These are phyloP conservation scores for Colletotrichum sp. DNA, from an alignment of 2,329 filamentous ascomycete genomes.

Conservation along the genomic window DNA sequence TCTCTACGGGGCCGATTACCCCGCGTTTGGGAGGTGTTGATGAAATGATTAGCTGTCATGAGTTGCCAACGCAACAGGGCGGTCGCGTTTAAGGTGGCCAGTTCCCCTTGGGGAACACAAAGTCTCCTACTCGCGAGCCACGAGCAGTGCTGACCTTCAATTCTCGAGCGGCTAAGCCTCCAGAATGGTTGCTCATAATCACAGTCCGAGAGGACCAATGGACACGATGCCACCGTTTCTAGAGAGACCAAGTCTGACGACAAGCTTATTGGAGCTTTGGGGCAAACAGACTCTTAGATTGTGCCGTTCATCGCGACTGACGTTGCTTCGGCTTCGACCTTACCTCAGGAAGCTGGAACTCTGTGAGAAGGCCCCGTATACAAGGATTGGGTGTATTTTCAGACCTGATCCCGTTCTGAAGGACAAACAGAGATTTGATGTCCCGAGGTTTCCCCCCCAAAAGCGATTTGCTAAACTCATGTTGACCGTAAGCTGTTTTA, in stretches of 20 bases:
- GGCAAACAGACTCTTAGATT: accelerated
- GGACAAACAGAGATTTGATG: accelerated
- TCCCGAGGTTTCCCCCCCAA: accelerated
- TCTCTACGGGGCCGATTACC: background rate
- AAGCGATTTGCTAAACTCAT: accelerated
- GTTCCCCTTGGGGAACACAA: background rate
- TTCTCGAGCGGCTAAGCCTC: background rate
- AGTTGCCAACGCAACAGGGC: background rate
- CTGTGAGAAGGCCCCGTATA: accelerated
- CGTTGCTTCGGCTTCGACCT: background rate
- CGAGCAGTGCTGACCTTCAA: background rate
- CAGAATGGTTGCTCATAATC: background rate
- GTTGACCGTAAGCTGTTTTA: accelerated
- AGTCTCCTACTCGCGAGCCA: accelerated
- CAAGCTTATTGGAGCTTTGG: background rate
- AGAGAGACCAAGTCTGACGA: background rate
- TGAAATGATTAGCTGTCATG: background rate
- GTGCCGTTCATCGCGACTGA: background rate
- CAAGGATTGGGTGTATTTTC: accelerated
- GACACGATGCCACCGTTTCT: background rate
- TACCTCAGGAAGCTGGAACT: accelerated
- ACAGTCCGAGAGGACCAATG: background rate
- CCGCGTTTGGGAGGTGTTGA: background rate
- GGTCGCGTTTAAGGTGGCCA: background rate
- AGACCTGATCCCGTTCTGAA: accelerated